Base-by-base conservation (phyloP, 2,329 filamentous ascomycete species). In the Aspergillus brasiliensis region DNA sequence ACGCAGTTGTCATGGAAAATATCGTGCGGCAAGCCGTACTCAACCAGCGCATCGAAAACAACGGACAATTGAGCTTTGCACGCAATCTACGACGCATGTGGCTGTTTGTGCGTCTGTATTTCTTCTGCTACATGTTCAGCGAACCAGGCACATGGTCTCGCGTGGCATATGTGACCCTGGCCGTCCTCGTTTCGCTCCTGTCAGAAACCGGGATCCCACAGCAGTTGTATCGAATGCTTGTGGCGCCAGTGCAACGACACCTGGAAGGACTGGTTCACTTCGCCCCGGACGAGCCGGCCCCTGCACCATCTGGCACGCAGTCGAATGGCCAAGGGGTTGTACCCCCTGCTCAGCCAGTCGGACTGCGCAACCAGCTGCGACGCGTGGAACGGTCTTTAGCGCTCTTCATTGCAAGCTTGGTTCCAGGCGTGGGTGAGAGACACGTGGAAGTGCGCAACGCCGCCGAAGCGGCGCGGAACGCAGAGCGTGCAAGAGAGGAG, bases 341-440 rank as follows among this genome's bases (percentile, higher is more conserved):
- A 38, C 19, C 56, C n/a, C 44, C 27, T 17, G 59, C 48, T 27
- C 19, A 63, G 34, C 47, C 47, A 25, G 60, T 57, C 3, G 66
- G 62, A n/a, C 13, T 70, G 3, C 69, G 70, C 58, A 67, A 69
- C 15, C 65, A 65, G 19, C 42, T 85, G 17, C 73, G 83, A 46
- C 77, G 80, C 2, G 71, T 79, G 0, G 86, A 88, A 69, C 78
- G 86, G 38, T 82, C 82, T 1, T 67, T 85, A 42, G 84, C 84
- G n/a, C 75, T 88, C n/a, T 86, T 88, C 61, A 70, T 88, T 34
- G 86, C 85, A 0, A 87, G 83, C 71, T 69, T 88, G 52, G 82
- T 86, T 69, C 86, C 86, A 0, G 86, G 86, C 0, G 78, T 88
- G 25, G 86, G 86, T 0, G 86, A 88, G 69, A 77, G 84, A 7